A percentile compares a stretch with the other conserved stretches of the same genome.
phyloP scores from a whole-genome alignment of 306 rosid species.

The Medicago lupulina region DNA sequence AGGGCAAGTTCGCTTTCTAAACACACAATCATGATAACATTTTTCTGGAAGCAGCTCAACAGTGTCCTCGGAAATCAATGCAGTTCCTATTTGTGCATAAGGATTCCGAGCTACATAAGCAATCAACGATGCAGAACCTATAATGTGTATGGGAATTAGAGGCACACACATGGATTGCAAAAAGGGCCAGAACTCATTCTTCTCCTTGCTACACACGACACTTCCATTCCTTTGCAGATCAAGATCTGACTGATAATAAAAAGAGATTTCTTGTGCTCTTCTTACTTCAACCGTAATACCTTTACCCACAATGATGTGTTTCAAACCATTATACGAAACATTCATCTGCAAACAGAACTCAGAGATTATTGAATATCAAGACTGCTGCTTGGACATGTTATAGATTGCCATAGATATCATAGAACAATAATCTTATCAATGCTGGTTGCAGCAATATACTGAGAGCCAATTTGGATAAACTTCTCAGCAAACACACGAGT shows the following conservation, averaged over 20 bases:
- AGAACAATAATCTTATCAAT: conserved; percentile 15
- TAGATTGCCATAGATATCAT: conserved; percentile 11
- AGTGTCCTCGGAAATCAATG: conserved; percentile 57
- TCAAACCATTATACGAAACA: conserved; percentile 66
- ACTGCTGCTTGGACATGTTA: conserved; percentile 6
- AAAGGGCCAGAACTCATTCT: conserved; percentile 55
- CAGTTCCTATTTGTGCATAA: conserved; percentile 49
- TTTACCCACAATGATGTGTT: conserved; percentile 76
- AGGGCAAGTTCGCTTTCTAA: conserved; percentile 54
- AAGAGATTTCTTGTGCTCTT: conserved; percentile 71
- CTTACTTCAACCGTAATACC: conserved; percentile 83
- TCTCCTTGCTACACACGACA: conserved; percentile 38
- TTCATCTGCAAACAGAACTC: conserved; percentile 65
- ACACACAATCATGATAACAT: conserved; percentile 56
- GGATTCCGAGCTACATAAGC: conserved; percentile 75
- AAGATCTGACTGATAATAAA: conserved; percentile 58
- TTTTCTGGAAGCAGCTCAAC: conserved; percentile 84
- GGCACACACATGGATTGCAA: conserved; percentile 64
- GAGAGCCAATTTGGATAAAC: neutral
- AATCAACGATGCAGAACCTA: conserved; percentile 66
- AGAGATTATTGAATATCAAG: conserved; percentile 32
- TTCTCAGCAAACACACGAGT: neutral
- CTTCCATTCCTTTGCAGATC: conserved; percentile 55
- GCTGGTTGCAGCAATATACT: neutral
- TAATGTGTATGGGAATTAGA: conserved; percentile 67